These are phyloP conservation scores for Adansonia grandidieri DNA, from an alignment of 441 rosid genomes.

Conservation along the genomic window DNA sequence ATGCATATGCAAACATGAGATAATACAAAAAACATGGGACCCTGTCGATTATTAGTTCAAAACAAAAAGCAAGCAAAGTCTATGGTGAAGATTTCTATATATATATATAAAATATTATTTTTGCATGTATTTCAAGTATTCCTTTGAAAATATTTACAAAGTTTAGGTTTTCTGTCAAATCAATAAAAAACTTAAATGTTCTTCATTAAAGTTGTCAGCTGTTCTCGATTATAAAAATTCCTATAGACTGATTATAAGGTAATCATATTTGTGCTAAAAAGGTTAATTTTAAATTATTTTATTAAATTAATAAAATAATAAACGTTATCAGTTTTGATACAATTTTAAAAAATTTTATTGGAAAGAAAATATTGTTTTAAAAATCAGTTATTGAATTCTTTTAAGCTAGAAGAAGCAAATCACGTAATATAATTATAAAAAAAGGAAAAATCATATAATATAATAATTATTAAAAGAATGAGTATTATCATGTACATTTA, in stretches of 20 bases:
- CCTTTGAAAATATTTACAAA: background rate
- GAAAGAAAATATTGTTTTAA: no score
- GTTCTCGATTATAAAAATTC: no score
- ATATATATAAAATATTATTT: background rate
- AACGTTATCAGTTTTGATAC: no score
- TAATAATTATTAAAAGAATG: no score
- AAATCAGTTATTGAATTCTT: no score
- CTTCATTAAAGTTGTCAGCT: background rate
- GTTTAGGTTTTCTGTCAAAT: background rate
- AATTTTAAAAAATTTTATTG: no score
- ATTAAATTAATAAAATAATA: no score
- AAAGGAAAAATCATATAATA: no score
- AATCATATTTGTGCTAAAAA: no score
- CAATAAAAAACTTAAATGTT: background rate
- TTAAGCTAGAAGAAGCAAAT: no score
- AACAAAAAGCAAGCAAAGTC: background rate
- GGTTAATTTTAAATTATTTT: background rate
- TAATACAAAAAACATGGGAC: slow-evolving; percentile 14
- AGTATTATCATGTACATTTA: no score
- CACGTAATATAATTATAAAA: no score
- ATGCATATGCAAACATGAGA: background rate
- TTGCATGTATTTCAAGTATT: background rate
- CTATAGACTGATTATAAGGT: background rate
- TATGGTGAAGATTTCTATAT: background rate
- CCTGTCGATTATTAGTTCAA: background rate